Evolutionary conservation across 345 rosid species (phyloP).

Genomic region (Rhizophora mangle): DNA sequence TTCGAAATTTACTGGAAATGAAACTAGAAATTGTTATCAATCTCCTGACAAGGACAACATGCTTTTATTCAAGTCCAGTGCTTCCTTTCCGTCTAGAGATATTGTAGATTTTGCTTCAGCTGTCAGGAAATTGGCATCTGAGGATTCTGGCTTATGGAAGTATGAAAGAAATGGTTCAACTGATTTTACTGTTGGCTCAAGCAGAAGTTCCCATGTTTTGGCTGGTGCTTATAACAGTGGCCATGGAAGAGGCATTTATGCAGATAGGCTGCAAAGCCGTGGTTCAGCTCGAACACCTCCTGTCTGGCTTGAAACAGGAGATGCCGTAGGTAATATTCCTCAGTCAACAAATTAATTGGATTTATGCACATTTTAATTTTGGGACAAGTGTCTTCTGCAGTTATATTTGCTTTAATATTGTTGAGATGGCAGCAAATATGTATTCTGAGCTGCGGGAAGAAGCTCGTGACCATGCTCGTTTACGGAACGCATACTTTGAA

Average conservation of each 20-base stretch:
- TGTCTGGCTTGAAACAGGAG: slow-evolving; percentile 98
- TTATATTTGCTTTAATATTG: slow-evolving; percentile 43
- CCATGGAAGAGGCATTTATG: slow-evolving; percentile 60
- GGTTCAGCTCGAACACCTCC: slow-evolving; percentile 72
- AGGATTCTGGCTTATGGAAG: slow-evolving; percentile 85
- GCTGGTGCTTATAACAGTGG: slow-evolving; percentile 55
- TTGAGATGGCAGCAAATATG: slow-evolving; percentile 73
- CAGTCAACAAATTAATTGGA: slow-evolving; percentile 28
- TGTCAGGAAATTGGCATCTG: slow-evolving; percentile 81
- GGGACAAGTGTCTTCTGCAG: slow-evolving; percentile 29
- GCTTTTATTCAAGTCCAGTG: slow-evolving; percentile 65
- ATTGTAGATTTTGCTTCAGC: slow-evolving; percentile 85
- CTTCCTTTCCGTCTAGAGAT: slow-evolving; percentile 54
- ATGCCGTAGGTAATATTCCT: slow-evolving; percentile 84
- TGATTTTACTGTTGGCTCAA: slow-evolving; percentile 74
- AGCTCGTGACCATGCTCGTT: slow-evolving; percentile 87
- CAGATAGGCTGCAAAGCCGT: slow-evolving; percentile 63
- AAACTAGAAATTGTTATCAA: slow-evolving; percentile 54
- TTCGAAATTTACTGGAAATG: slow-evolving; percentile 67
- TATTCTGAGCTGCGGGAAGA: slow-evolving; percentile 88
- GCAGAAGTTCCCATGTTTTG: slow-evolving; percentile 61
- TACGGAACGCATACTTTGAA: slow-evolving; percentile 83
- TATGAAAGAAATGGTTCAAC: slow-evolving; percentile 70
- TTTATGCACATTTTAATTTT: slow-evolving; percentile 27
- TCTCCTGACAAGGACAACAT: slow-evolving; percentile 66